phyloP scores from a whole-genome alignment of 1,139 yeast genomes.

The Scheffersomyces cryptocercus region DNA sequence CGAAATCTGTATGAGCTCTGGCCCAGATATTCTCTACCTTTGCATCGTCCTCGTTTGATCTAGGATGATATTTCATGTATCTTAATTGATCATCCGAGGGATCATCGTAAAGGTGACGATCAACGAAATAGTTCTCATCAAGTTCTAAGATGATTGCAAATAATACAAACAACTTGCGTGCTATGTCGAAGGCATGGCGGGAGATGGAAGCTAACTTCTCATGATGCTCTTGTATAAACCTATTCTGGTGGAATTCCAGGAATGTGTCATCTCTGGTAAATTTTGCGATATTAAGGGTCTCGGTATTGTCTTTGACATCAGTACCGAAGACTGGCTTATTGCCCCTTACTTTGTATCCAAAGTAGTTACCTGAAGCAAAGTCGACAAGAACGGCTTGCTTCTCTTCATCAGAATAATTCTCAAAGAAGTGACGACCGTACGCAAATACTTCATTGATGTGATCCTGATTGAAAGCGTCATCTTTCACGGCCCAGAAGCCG shows the following conservation, averaged over 20 bases:
- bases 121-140: conserved; percentile 31
- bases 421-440: conserved; percentile 30
- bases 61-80: conserved; percentile 32
- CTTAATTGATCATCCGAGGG: conserved; percentile 35
- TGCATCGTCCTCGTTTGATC: conserved; percentile 25
- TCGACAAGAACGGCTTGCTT: conserved; percentile 26
- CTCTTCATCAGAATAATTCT: conserved; percentile 25
- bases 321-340: conserved; percentile 28
- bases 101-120: conserved; percentile 28
- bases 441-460: conserved; percentile 28
- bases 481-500: conserved; percentile 34
- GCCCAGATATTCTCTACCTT: conserved; percentile 31
- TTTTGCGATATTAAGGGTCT: conserved; percentile 34
- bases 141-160: conserved; percentile 35
- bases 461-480: conserved; percentile 25
- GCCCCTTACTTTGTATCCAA: conserved; percentile 31
- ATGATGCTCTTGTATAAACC: conserved; percentile 22
- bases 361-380: conserved; percentile 31
- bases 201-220: conserved; percentile 22
- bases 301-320: conserved; percentile 29
- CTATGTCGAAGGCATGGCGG: conserved; percentile 25
- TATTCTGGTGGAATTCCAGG: conserved; percentile 23
- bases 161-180: conserved; percentile 23
- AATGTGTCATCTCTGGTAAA: conserved; percentile 25
- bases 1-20: conserved; percentile 34